phyloP scores from a whole-genome alignment of 345 rosid species.

The Aquilaria sinensis region DNA sequence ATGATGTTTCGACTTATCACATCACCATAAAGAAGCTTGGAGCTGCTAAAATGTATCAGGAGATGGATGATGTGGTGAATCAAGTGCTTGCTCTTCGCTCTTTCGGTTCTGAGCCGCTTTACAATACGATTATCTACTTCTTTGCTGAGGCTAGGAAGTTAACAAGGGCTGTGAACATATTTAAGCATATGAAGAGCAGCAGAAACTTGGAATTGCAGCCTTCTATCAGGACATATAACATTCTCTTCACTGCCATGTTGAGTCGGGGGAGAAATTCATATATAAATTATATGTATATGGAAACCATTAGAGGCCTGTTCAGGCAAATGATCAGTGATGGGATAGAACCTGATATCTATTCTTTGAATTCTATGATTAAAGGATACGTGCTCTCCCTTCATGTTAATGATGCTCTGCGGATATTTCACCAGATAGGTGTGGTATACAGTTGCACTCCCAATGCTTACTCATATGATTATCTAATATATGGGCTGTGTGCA shows the following conservation, averaged over 20 bases:
- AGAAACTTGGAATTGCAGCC: conserved; percentile 65
- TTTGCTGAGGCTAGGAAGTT: conserved; percentile 75
- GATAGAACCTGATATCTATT: conserved; percentile 68
- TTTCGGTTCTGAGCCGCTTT: conserved; percentile 62
- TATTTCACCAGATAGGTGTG: conserved; percentile 85
- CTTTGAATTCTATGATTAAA: conserved; percentile 69
- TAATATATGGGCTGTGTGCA: conserved; percentile 79
- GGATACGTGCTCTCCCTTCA: conserved; percentile 87
- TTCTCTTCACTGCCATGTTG: conserved; percentile 70
- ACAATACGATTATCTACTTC: conserved; percentile 64
- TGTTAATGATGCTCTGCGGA: conserved; percentile 84
- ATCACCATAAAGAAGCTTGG: conserved; percentile 76
- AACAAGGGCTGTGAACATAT: conserved; percentile 77
- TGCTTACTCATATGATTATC: conserved; percentile 70
- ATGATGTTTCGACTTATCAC: conserved; percentile 55
- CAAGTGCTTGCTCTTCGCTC: conserved; percentile 62
- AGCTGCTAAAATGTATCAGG: conserved; percentile 68
- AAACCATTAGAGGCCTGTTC: conserved; percentile 64
- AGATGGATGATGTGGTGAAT: conserved; percentile 81
- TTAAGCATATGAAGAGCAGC: conserved; percentile 60
- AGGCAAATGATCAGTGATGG: conserved; percentile 78
- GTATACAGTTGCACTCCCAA: conserved; percentile 67
- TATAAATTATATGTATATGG: conserved; percentile 75
- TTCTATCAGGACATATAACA: conserved; percentile 66
- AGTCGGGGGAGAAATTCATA: conserved; percentile 69